Base-by-base conservation (phyloP, 371 early-diverging fungal genomes). In the Mucor ambiguus region DNA sequence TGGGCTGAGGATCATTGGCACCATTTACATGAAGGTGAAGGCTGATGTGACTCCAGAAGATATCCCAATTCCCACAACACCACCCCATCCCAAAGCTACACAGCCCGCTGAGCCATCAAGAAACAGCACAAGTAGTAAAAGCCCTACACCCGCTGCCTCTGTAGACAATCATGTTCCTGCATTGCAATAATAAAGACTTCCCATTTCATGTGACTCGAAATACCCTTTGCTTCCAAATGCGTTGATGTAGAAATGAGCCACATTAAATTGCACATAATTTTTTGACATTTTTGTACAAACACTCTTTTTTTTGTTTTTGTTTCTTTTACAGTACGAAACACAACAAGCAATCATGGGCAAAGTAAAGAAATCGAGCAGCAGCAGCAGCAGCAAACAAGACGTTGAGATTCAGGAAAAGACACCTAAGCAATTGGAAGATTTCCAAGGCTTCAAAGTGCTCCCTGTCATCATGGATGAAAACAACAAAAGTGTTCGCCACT, bases 1-100 rank as follows among this genome's bases (percentile, higher is more conserved):
- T 49, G 95, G 87, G 0, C 33, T 95, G 43, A 88, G 84, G 68
- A 85, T 91, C 30, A 84, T 95, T 67, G 95, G 95, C 48, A 79
- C 78, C 43, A 83, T 92, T n/a, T 95, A 86, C 69, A 75, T 83
- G 67, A 70, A 72, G 41, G 87, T 89, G 9, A 81, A 82, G 69
- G 58, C 84, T 6, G 89, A 89, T 56, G 66, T 79, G 37, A 75
- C 82, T 1, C 76, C 77, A 7, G 66, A 74, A 54, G 81, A 79
- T 62, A 74, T 78, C 29, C 78, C 78, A 3, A 69, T 75, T 32
- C 72, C 68, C 12, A 41, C 32, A n/a, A 43, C 37, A 28, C 46
- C 60, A 16, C 35, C 61, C 26, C n/a, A 52, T 2, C 22, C 24
- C 11, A 52, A 52, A 24, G 14, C 24, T 28, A 14, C 7, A 52